Conservation (phyloP, 306 rosid genomes). For the Astragalus membranaceus region DNA sequence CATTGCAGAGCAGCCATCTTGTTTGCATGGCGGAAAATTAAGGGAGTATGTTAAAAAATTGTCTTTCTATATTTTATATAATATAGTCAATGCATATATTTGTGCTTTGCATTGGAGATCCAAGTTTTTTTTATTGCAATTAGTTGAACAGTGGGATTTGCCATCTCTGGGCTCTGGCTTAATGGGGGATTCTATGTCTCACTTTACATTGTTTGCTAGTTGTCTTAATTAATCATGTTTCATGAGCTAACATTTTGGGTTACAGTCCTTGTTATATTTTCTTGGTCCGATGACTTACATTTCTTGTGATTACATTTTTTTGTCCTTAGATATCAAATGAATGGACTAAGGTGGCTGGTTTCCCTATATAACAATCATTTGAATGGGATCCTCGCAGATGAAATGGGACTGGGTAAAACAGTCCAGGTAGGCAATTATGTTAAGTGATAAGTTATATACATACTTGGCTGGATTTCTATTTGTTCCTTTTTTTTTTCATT, state of each 20-base stretch:
- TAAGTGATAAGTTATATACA: not conserved
- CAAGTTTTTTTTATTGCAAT: conserved; percentile 1
- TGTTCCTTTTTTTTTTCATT: not conserved
- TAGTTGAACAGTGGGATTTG: not conserved
- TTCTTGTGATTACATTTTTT: conserved; percentile 28
- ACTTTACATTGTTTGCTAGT: not conserved
- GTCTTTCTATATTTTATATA: not conserved
- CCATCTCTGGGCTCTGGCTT: not conserved
- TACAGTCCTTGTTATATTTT: not conserved
- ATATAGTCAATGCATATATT: not conserved
- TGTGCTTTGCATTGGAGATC: conserved; percentile 12
- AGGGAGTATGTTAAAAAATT: conserved; percentile 73
- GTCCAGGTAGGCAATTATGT: conserved; percentile 67
- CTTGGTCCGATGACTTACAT: conserved; percentile 7
- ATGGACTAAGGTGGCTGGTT: conserved; percentile 96
- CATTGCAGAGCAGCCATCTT: conserved; percentile 80
- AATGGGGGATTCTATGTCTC: conserved; percentile 5
- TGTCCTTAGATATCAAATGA: conserved; percentile 89
- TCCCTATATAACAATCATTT: conserved; percentile 92
- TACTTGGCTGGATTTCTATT: not conserved
- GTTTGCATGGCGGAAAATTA: conserved; percentile 74
- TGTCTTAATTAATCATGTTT: conserved; percentile 13
- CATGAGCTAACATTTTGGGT: conserved; percentile 3
- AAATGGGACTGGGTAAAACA: conserved; percentile 99
- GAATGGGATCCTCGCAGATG: conserved; percentile 99